These are phyloP conservation scores for Sanghuangporus weigelae DNA, from an alignment of 1,284 basidiomycete genomes.

Conservation along the genomic window DNA sequence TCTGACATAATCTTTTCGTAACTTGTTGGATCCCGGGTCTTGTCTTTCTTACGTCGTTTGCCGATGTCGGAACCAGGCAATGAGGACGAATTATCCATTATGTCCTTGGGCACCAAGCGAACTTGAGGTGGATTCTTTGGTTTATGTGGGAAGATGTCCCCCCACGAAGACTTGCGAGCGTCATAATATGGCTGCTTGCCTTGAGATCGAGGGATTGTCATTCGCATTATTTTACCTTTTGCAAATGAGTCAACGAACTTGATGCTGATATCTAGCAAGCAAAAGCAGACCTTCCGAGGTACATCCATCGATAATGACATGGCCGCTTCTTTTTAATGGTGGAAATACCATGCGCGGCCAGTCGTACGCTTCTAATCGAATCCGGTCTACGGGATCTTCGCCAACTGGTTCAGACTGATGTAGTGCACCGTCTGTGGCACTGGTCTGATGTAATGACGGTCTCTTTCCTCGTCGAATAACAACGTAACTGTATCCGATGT, in stretches of 20 bases:
- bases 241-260: conserved; percentile 3
- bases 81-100: conserved; percentile 26
- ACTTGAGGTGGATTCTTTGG: conserved; percentile 70
- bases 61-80: conserved; percentile 51
- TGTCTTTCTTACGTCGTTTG: conserved; percentile 31
- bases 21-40: conserved; percentile 6
- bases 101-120: conserved; percentile 42
- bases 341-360: conserved; percentile 93
- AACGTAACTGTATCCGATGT: conserved; percentile 87
- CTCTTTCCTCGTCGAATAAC: conserved; percentile 79
- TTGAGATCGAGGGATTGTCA: conserved; percentile 88
- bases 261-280: background rate
- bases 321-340: conserved; percentile 88
- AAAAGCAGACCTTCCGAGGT: conserved; percentile 62
- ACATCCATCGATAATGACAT: conserved; percentile 91
- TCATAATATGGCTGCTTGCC: conserved; percentile 95
- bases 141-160: conserved; percentile 90
- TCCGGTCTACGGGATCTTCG: conserved; percentile 39
- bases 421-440: background rate
- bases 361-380: conserved; percentile 64
- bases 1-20: conserved; percentile 11
- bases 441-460: conserved; percentile 32
- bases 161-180: conserved; percentile 90
- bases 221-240: conserved; percentile 82
- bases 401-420: background rate